Evolutionary conservation across 768 basidiomycete species (phyloP), one percentile per base, ranked within the genome.

Genomic region (Pleurotus tuber-regium): DNA sequence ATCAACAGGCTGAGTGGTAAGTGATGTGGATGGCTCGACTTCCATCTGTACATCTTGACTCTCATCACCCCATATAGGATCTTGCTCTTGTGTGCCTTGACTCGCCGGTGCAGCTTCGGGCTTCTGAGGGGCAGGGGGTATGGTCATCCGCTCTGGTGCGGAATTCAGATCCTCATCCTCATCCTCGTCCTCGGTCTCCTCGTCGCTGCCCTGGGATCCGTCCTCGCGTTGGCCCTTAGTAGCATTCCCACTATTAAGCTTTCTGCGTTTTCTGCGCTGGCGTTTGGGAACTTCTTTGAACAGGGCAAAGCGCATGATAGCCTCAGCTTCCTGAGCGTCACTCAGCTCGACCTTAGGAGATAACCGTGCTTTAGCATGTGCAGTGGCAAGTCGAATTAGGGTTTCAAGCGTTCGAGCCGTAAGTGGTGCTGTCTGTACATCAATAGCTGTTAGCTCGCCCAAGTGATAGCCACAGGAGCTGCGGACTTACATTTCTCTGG

Each of bases 351-450:
- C 91, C 57, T 89, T 89, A 38, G 80, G 53, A 6, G 94, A 95
- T 7, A 99, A 77, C 16, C 96, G 86, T 12, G 93, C 84, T 69
- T 99, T 99, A 39, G 97, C 97, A 69, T 99, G 97, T 1, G 97
- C 97, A 14, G 96, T 99, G 4, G 97, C 84, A 7, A 99, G 80
- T 75, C 97, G 97, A 67, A 99, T 99, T 42, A 99, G 80, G 0
- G 97, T 99, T 70, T 99, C 97, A 53, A 99, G 84, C 2, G 97
- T 97, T 79, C 97, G 95, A 16, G 97, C 96, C 2, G 97, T 99
- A 59, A 99, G 73, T 8, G 97, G 97, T 4, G 96, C 90, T 3
- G 97, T 99, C 96, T 98, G 64, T 28, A n/a, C n/a, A n/a, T n/a
- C n/a, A 41, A 59, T 47, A 50, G 33, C 36, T 23, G 5, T 35